Percentiles rank a stretch among this genome's conserved stretches.
These are phyloP conservation scores for Papilionanthe hybrid DNA, from an alignment of 116 monocot genomes.

Conservation along the genomic window DNA sequence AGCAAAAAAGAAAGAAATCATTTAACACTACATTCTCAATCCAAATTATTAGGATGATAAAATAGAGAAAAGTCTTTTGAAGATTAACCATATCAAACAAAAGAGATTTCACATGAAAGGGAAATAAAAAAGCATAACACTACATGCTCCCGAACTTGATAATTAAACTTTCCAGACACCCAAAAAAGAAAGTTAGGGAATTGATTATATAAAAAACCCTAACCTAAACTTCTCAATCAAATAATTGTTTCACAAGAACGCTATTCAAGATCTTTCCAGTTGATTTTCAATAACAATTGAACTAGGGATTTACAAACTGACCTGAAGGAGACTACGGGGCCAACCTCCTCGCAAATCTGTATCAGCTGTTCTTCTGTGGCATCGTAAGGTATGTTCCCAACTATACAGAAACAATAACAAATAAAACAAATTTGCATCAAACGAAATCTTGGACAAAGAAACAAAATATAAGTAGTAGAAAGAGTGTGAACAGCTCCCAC, in stretches of 20 bases:
- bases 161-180: background rate
- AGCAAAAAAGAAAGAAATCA: background rate
- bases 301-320: constrained; percentile 14
- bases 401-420: constrained; percentile 21
- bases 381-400: constrained; percentile 96
- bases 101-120: background rate
- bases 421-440: background rate
- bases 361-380: constrained; percentile 94
- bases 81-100: background rate
- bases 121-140: background rate
- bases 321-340: constrained; percentile 97
- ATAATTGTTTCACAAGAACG: background rate
- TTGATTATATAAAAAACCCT: background rate
- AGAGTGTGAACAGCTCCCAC: background rate
- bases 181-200: background rate
- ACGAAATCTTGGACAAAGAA: background rate
- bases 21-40: background rate
- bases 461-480: background rate
- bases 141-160: background rate
- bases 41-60: background rate
- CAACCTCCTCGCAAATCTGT: constrained; percentile 96
- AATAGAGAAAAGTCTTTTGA: background rate
- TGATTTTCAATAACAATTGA: background rate
- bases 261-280: background rate
- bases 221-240: background rate